These are phyloP conservation scores for Salvia rosmarinus DNA, from an alignment of 257 asterid genomes.

Conservation along the genomic window DNA sequence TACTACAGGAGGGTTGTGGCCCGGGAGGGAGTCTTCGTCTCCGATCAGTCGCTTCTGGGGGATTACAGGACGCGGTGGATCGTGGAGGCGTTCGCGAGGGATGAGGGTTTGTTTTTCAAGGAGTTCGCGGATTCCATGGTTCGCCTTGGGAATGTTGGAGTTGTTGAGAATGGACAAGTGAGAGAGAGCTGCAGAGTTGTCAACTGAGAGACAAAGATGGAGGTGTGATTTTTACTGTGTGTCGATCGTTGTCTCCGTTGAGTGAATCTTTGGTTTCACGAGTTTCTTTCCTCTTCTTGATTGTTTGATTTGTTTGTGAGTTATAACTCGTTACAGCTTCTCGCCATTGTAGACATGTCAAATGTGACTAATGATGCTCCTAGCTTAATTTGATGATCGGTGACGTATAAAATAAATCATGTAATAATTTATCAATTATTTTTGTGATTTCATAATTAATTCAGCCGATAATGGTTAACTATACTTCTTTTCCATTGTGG, in stretches of 20 bases:
- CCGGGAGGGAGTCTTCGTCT: conserved; percentile 61
- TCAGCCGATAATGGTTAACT: too few relatives aligned
- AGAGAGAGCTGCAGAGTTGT: conserved; percentile 63
- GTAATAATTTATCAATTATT: too few relatives aligned
- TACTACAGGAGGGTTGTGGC: conserved; percentile 50
- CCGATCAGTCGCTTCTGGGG: conserved; percentile 61
- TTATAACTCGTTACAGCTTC: too few relatives aligned
- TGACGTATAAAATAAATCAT: too few relatives aligned
- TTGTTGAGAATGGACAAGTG: conserved; percentile 57
- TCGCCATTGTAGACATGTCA: neutral
- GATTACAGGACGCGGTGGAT: conserved; percentile 61
- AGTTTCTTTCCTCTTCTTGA: neutral
- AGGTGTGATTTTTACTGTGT: neutral
- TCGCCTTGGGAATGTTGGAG: conserved; percentile 69
- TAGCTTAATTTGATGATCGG: neutral
- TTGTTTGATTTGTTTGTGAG: neutral
- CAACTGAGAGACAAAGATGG: conserved; percentile 18
- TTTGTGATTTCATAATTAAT: too few relatives aligned
- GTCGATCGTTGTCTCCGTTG: neutral
- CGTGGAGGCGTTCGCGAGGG: conserved; percentile 61
- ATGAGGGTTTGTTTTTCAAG: conserved; percentile 49
- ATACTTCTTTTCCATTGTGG: too few relatives aligned
- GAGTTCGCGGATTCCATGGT: conserved; percentile 68
- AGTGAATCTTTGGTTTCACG: neutral
- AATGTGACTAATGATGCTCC: neutral